A percentile compares a stretch with the other conserved stretches of the same genome.
These are phyloP conservation scores for Nannochloropsis gaditana DNA, from an alignment of 108 stramenopile species.

Conservation along the genomic window DNA sequence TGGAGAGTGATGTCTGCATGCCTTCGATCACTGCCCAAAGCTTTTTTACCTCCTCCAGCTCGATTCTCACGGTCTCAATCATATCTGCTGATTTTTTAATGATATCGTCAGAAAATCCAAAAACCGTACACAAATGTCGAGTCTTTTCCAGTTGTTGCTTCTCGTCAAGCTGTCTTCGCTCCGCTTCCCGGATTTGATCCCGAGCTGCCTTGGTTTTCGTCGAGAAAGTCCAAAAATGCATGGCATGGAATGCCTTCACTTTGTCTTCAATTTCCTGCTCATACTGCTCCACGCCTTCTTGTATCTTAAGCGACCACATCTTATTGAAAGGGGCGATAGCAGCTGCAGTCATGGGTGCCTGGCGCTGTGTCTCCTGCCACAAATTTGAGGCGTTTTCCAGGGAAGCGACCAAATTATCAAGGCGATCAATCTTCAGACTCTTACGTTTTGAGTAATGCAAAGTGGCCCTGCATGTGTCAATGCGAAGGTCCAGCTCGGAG, in stretches of 20 bases:
- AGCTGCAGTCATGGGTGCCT: slow-evolving; percentile 55
- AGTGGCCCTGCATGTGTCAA: slow-evolving; percentile 50
- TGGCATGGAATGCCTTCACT: slow-evolving; percentile 47
- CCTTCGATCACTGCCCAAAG: slow-evolving; percentile 62
- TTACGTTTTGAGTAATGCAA: slow-evolving; percentile 54
- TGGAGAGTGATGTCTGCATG: slow-evolving; percentile 55
- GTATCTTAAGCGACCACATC: slow-evolving; percentile 58
- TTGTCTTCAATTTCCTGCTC: slow-evolving; percentile 51
- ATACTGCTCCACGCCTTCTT: slow-evolving; percentile 61
- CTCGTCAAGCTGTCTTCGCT: slow-evolving; percentile 35
- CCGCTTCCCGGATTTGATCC: slow-evolving; percentile 49
- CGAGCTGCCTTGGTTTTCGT: slow-evolving; percentile 51
- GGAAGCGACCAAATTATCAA: slow-evolving; percentile 46
- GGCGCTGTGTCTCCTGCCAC: slow-evolving; percentile 53
- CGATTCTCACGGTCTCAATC: slow-evolving; percentile 48
- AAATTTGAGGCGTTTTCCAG: slow-evolving; percentile 51
- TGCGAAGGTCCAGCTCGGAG: neutral
- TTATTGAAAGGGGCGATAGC: slow-evolving; percentile 60
- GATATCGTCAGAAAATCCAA: slow-evolving; percentile 60
- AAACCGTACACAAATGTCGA: slow-evolving; percentile 59
- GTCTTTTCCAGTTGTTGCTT: slow-evolving; percentile 52
- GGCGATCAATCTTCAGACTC: slow-evolving; percentile 50
- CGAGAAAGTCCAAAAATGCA: slow-evolving; percentile 56
- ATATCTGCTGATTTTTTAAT: slow-evolving; percentile 50
- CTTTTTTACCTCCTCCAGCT: slow-evolving; percentile 54